A percentile compares a stretch with the other conserved stretches of the same genome.
These are phyloP conservation scores for Ogataea neopini DNA, from an alignment of 805 yeast genomes.

Conservation along the genomic window DNA sequence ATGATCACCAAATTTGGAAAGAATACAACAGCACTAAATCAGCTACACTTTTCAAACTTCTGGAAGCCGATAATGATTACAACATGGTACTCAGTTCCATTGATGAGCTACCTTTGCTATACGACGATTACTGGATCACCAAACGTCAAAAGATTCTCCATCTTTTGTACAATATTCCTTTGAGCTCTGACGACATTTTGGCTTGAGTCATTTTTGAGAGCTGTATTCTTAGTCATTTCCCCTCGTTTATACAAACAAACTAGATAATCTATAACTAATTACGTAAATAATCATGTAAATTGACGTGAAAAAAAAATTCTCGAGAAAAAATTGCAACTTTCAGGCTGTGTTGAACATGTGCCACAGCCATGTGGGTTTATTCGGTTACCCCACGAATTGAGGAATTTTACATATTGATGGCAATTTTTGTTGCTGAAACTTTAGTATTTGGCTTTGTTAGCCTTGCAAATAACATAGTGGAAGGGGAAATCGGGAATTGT, in stretches of 20 bases:
- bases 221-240: not conserved
- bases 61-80: constrained; percentile 24
- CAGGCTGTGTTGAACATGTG: not conserved
- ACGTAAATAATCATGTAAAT: no score
- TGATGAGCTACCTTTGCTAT: constrained; percentile 29
- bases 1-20: constrained; percentile 39
- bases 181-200: constrained; percentile 2
- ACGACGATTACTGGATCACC: constrained; percentile 30
- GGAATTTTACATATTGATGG: not conserved
- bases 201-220: not conserved
- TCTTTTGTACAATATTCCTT: constrained; percentile 22
- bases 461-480: no score
- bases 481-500: no score
- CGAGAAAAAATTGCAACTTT: not conserved
- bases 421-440: not conserved
- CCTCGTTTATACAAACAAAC: not conserved
- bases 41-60: constrained; percentile 28
- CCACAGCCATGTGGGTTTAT: not conserved
- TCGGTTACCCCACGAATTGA: constrained; percentile 2
- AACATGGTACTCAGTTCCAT: constrained; percentile 19
- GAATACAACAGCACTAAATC: constrained; percentile 38
- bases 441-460: no score
- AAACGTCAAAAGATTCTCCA: constrained; percentile 23
- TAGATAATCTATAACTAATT: not conserved
- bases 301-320: not conserved